phyloP scores from a whole-genome alignment of 202 grass and related monocot species.

The Alloteropsis angusta region DNA sequence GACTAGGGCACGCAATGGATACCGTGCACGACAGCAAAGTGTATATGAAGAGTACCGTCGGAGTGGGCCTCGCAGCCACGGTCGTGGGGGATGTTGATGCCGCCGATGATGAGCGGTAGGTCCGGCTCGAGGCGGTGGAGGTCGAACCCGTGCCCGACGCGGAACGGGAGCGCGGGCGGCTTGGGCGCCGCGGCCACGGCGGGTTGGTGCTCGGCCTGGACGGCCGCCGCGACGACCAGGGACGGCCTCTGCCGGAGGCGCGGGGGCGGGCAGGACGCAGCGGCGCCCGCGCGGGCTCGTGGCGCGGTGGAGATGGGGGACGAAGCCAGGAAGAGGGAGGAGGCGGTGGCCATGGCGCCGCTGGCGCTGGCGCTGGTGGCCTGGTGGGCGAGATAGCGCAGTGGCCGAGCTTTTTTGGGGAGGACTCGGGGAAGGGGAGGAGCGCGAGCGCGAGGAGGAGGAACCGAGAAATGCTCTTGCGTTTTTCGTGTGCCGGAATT shows the following conservation, averaged over 20 bases:
- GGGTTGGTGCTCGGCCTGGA: conserved; percentile 65
- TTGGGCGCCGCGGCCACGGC: conserved; percentile 39
- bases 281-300: background rate
- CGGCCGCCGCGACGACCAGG: conserved; percentile 18
- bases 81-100: conserved; percentile 86
- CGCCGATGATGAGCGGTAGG: conserved; percentile 89
- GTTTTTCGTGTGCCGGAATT: conserved; percentile 16
- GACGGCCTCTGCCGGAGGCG: conserved; percentile 22
- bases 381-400: conserved; percentile 14
- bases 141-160: conserved; percentile 92
- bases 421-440: background rate
- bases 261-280: conserved; percentile 4
- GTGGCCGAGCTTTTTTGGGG: background rate
- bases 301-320: conserved; percentile 37
- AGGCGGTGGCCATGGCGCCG: conserved; percentile 66
- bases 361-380: background rate
- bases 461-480: background rate
- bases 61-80: conserved; percentile 95
- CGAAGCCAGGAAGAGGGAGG: conserved; percentile 54
- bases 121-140: conserved; percentile 91
- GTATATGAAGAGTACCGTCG: conserved; percentile 48
- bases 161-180: conserved; percentile 72
- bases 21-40: background rate
- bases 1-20: background rate
- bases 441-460: background rate